Base-by-base conservation (phyloP, 169 alveolate genomes). In the Babesia caballi region DNA sequence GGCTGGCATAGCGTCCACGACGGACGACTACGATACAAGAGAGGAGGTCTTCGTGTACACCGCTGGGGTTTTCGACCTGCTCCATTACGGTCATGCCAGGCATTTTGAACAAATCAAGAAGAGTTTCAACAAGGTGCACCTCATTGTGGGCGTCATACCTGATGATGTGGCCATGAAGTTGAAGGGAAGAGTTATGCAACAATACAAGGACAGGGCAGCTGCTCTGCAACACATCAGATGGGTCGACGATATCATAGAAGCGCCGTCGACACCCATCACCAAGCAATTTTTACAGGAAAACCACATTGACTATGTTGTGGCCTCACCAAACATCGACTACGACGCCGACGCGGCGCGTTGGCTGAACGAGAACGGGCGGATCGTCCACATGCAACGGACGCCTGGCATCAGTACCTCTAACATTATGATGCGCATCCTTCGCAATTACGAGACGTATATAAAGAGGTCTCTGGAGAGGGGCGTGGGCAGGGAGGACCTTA, bases 211-310 rank as follows among this genome's bases (percentile, higher is more conserved):
- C 73, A 76, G 99, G 68, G 92, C 96, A 12, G 98, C 96, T 47
- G 92, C 97, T 14, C 91, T 97, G 40, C 82, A 84, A 54, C 99
- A 96, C 69, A 92, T 97, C 61, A 91, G 93, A 60, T 97, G 99
- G 99, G 98, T 93, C 21, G 99, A 97, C 80, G 98, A 97, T 74
- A 97, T 97, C 30, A 75, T 97, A 41, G 91, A 96, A 30, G 97
- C 98, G 9, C 95, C 98, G 74, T 98, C 96, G 30, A 94, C 96
- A 96, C 90, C 91, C 19, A 82, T 94, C 19, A 94, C 95, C 7
- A 90, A 91, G 56, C 92, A 92, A 38, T 95, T 95, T 78, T 27
- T 95, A 28, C 93, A 91, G 51, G 74, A 93, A 59, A 92, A 95
- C 61, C 78, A 82, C 58, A 94, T 95, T 28, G 97, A 94, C 72